Evolutionary conservation across 2,329 filamentous ascomycete species (phyloP).

Genomic region (Calonectria pauciramosa): DNA sequence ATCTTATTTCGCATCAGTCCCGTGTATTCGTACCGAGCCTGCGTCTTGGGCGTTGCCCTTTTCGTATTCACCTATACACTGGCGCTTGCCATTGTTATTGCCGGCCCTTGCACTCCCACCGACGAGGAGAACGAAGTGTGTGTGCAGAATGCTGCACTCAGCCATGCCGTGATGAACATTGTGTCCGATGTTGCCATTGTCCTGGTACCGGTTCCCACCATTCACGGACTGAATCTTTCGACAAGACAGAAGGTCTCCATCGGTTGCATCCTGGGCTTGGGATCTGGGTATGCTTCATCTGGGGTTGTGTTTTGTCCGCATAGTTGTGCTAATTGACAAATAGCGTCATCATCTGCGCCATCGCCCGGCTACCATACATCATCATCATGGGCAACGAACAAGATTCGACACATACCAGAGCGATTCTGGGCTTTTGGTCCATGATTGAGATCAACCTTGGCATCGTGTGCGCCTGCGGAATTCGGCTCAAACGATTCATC

Average conservation of each 20-base stretch:
- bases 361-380: neutral
- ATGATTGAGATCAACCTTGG: slow-evolving; percentile 55
- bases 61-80: neutral
- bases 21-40: neutral
- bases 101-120: neutral
- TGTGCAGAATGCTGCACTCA: neutral
- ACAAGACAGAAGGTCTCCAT: neutral
- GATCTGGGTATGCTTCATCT: too few relatives aligned
- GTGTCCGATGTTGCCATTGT: neutral
- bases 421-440: slow-evolving; percentile 49
- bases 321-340: neutral
- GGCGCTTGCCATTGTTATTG: neutral
- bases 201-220: neutral
- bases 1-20: slow-evolving; percentile 3
- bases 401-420: slow-evolving; percentile 48
- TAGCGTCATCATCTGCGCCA: neutral
- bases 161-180: neutral
- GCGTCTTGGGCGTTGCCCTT: neutral
- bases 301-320: too few relatives aligned
- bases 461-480: slow-evolving; percentile 55
- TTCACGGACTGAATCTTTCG: neutral
- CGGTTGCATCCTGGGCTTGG: neutral
- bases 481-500: slow-evolving; percentile 40
- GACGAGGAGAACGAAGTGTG: neutral
- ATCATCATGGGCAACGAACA: slow-evolving; percentile 35